These are phyloP conservation scores for Claviceps digitariae DNA, from an alignment of 2,329 filamentous ascomycete genomes.

Conservation along the genomic window DNA sequence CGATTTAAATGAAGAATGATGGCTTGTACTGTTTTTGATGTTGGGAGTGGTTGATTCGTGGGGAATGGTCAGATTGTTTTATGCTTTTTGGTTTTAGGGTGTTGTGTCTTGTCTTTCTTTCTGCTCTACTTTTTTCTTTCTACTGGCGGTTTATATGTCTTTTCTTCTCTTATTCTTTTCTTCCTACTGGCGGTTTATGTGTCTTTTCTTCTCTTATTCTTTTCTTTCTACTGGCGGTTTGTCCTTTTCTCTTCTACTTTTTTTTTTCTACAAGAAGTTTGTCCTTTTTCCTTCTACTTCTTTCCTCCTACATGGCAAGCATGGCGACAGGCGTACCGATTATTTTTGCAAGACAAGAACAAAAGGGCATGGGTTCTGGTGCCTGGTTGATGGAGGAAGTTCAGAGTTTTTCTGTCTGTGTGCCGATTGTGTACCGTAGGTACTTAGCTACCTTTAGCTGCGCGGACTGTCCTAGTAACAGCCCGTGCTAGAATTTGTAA, in stretches of 20 bases:
- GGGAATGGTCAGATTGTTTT: neutral
- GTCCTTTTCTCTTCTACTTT: neutral
- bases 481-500: no score
- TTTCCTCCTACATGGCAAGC: neutral
- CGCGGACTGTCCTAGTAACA: no score
- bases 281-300: neutral
- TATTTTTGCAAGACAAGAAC: neutral
- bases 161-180: neutral
- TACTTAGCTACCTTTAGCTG: neutral
- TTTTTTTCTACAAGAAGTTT: neutral
- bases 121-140: neutral
- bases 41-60: neutral
- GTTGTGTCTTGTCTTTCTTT: neutral
- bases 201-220: neutral
- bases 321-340: slow-evolving; percentile 7
- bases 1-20: slow-evolving; percentile 2
- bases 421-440: no score
- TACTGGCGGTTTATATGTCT: no score
- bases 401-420: neutral
- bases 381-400: neutral
- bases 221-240: no score
- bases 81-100: neutral
- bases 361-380: neutral
- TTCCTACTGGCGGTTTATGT: no score
- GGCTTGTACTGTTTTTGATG: neutral